These are phyloP conservation scores for Pisolithus orientalis DNA, from an alignment of 768 basidiomycete species.

Conservation along the genomic window DNA sequence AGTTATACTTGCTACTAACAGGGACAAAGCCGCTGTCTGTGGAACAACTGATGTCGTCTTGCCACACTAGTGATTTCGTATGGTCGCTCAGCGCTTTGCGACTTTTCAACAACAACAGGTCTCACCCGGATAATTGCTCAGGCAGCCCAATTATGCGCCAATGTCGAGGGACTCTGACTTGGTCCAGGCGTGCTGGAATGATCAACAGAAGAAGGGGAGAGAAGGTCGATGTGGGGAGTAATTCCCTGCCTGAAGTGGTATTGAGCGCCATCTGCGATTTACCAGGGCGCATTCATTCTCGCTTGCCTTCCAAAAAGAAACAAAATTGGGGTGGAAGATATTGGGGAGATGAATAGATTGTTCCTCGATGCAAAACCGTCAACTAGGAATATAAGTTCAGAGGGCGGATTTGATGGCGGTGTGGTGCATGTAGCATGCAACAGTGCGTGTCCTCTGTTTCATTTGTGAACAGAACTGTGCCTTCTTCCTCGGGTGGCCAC, in stretches of 20 bases:
- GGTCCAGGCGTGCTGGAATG: conserved; percentile 71
- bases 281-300: conserved; percentile 82
- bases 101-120: conserved; percentile 1
- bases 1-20: conserved; percentile 93
- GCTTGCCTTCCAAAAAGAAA: conserved; percentile 68
- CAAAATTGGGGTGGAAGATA: conserved; percentile 83
- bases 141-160: conserved; percentile 81
- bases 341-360: conserved; percentile 88
- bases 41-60: conserved; percentile 89
- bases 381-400: conserved; percentile 44
- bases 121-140: conserved; percentile 41
- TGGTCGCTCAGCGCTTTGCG: conserved; percentile 57
- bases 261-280: conserved; percentile 6
- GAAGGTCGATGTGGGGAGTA: conserved; percentile 65
- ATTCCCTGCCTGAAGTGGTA: conserved; percentile 1
- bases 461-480: too few relatives aligned
- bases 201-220: conserved; percentile 76
- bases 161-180: conserved; percentile 78
- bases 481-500: too few relatives aligned
- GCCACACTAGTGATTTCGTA: conserved; percentile 89
- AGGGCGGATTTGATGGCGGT: conserved; percentile 31
- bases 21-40: conserved; percentile 85
- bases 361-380: conserved; percentile 92
- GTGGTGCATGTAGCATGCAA: conserved; percentile 15
- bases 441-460: conserved; percentile 3